These are phyloP conservation scores for Pouteria campechiana DNA, from an alignment of 179 eudicot genomes.

Conservation along the genomic window DNA sequence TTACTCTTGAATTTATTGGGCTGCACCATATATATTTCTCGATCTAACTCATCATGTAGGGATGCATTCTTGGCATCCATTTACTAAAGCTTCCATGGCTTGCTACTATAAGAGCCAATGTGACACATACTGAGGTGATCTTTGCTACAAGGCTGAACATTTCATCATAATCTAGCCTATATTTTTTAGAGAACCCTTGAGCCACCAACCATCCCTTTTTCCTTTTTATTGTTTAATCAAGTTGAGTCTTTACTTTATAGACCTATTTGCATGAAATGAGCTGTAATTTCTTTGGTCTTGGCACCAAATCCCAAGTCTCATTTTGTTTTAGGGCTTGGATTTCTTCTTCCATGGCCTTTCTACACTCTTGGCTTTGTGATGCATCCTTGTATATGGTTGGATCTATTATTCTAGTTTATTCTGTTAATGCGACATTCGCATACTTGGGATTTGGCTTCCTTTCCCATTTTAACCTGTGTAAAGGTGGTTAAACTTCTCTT, in stretches of 20 bases:
- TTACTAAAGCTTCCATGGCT: background rate
- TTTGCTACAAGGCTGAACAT: constrained; percentile 7
- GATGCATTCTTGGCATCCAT: constrained; percentile 9
- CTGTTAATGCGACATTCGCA: constrained; percentile 9
- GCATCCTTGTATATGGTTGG: constrained; percentile 6
- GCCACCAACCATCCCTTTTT: background rate
- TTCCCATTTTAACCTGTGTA: constrained; percentile 3
- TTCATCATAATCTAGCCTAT: background rate
- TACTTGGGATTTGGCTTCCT: constrained; percentile 11
- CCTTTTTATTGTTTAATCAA: constrained; percentile 8
- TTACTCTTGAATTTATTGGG: background rate
- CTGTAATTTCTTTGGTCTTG: constrained; percentile 5
- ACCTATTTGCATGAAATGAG: constrained; percentile 23
- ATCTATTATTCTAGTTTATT: constrained; percentile 4
- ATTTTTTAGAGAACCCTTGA: background rate
- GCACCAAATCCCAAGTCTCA: constrained; percentile 16
- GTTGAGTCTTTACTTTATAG: constrained; percentile 10
- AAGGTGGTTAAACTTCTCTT: background rate
- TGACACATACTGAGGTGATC: background rate
- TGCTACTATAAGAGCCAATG: constrained; percentile 1
- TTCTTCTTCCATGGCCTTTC: constrained; percentile 12
- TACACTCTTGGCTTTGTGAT: constrained; percentile 1
- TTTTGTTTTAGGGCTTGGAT: constrained; percentile 2
- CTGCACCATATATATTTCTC: constrained; percentile 3
- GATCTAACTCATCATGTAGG: constrained; percentile 1